A percentile compares a stretch with the other conserved stretches of the same genome.
Evolutionary conservation across 139 green algal species (phyloP).

Genomic region (Chlorella sp.): DNA sequence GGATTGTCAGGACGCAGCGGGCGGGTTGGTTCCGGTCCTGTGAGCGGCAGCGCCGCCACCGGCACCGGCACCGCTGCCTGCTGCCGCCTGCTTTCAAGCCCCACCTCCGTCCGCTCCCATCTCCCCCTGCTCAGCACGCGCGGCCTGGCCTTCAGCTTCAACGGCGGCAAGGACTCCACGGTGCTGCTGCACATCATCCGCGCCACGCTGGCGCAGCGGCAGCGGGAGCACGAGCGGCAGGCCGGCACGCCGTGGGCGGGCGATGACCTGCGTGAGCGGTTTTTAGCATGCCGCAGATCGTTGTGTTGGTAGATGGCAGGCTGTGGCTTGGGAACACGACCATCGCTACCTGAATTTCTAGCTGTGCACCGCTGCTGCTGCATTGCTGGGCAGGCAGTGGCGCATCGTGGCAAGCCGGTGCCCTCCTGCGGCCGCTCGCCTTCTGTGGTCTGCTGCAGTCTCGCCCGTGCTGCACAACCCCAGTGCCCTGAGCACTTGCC

Average conservation of each 20-base stretch:
- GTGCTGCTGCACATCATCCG: conserved; percentile 91
- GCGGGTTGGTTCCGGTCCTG: not conserved
- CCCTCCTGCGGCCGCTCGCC: not conserved
- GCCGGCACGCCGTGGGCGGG: not conserved
- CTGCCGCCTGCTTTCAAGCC: not conserved
- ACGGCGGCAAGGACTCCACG: conserved; percentile 94
- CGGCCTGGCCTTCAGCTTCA: conserved; percentile 89
- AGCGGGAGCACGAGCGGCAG: not conserved
- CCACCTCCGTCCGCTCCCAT: not conserved
- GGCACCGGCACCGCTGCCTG: not conserved
- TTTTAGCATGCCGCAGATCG: too few relatives aligned
- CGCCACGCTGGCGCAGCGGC: conserved; percentile 44
- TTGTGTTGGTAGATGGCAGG: not conserved
- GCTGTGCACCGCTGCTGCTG: not conserved
- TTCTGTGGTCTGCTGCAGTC: not conserved
- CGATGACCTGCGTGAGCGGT: not conserved
- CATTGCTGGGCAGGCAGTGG: not conserved
- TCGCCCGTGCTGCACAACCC: too few relatives aligned
- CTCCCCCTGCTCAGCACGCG: conserved; percentile 10
- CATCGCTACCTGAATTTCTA: too few relatives aligned
- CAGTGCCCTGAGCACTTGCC: too few relatives aligned
- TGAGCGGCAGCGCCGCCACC: not conserved
- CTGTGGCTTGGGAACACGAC: too few relatives aligned
- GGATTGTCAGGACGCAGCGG: not conserved
- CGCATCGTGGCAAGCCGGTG: not conserved